phyloP scores from a whole-genome alignment of 1,284 basidiomycete genomes.

The Kalmanozyma brasiliensis region DNA sequence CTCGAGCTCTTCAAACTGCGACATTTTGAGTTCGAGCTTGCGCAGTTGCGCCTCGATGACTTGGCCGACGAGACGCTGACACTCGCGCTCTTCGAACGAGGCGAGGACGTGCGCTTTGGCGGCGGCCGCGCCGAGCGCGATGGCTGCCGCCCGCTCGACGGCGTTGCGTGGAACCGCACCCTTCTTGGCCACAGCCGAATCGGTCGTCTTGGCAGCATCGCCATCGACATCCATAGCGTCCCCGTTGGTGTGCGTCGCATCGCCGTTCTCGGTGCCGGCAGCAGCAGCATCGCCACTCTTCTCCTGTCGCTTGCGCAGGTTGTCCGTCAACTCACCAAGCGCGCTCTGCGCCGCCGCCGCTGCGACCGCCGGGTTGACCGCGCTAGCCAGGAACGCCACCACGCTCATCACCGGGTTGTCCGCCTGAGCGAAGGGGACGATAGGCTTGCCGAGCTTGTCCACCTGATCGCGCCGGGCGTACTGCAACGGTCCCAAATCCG shows the following conservation, averaged over 20 bases:
- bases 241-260: constrained; percentile 70
- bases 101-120: constrained; percentile 85
- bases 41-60: constrained; percentile 90
- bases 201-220: constrained; percentile 33
- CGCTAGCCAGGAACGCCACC: constrained; percentile 92
- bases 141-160: constrained; percentile 62
- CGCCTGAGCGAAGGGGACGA: constrained; percentile 84
- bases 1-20: constrained; percentile 66
- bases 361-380: constrained; percentile 89
- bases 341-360: constrained; percentile 93
- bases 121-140: constrained; percentile 82
- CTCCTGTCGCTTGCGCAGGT: constrained; percentile 52
- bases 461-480: constrained; percentile 70
- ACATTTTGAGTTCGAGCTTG: constrained; percentile 78
- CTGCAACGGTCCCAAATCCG: constrained; percentile 78
- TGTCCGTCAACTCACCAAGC: constrained; percentile 72
- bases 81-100: constrained; percentile 83
- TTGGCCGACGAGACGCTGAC: constrained; percentile 81
- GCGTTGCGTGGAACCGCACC: constrained; percentile 57
- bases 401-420: constrained; percentile 99
- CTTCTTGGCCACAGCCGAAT: constrained; percentile 21
- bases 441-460: constrained; percentile 49
- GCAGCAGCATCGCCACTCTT: constrained; percentile 24
- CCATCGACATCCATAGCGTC: constrained; percentile 59
- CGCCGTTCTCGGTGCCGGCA: constrained; percentile 66